These are phyloP conservation scores for Saccharomyces hybrid DNA, from an alignment of 1,139 yeast species.

Conservation along the genomic window DNA sequence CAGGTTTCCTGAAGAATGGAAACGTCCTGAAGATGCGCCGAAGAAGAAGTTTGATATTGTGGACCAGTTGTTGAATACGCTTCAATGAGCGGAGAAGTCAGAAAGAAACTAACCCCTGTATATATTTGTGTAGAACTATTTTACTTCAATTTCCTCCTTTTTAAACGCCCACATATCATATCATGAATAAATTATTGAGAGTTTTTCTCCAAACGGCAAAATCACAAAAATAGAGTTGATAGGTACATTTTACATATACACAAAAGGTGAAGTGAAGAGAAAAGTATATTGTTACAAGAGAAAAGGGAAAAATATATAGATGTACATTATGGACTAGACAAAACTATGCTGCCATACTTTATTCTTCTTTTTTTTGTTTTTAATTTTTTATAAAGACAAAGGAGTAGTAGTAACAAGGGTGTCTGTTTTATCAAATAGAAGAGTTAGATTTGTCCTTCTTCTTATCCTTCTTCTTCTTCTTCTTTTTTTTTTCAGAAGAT, in stretches of 20 bases:
- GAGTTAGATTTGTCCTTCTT: conserved; percentile 31
- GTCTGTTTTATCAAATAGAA: conserved; percentile 1
- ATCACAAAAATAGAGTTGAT: not conserved
- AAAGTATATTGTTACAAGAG: not conserved
- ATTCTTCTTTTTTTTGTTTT: not conserved
- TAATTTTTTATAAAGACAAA: not conserved
- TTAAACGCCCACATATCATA: not conserved
- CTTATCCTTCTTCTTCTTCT: conserved; percentile 39
- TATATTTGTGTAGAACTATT: not conserved
- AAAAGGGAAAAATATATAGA: not conserved
- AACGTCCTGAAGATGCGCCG: conserved; percentile 65
- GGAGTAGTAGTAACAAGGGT: not conserved
- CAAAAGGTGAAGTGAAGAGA: not conserved
- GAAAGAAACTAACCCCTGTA: not conserved
- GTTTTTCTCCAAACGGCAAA: not conserved
- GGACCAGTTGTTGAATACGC: conserved; percentile 6
- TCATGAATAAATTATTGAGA: not conserved
- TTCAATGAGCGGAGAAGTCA: not conserved
- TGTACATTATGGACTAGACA: not conserved
- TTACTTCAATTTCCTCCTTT: not conserved
- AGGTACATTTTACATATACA: not conserved
- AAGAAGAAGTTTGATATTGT: conserved; percentile 27
- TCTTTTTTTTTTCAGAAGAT: conserved; percentile 34
- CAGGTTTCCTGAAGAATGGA: conserved; percentile 78
- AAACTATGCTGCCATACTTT: not conserved